Evolutionary conservation across 75 land plant species (phyloP).

Genomic region (Chamaecyparis obtusa): DNA sequence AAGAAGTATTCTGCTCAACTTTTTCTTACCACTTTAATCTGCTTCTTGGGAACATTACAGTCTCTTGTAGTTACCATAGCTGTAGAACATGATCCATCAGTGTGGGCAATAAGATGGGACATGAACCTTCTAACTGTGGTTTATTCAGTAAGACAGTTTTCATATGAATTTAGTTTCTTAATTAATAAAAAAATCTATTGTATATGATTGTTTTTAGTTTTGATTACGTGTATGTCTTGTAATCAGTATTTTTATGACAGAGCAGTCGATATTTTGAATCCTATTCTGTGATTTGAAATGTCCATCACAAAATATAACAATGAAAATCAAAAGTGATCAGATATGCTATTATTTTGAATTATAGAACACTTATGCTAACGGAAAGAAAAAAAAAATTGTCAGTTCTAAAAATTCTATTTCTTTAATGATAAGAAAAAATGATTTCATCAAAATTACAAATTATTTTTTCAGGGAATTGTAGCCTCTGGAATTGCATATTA

Average conservation of each 20-base stretch:
- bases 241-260: no score
- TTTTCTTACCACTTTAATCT: slow-evolving; percentile 36
- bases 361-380: no score
- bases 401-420: background rate
- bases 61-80: slow-evolving; percentile 18
- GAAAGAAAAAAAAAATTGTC: no score
- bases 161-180: background rate
- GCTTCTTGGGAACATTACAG: slow-evolving; percentile 35
- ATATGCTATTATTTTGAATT: no score
- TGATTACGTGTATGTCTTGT: no score
- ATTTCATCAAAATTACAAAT: background rate
- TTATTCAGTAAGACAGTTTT: slow-evolving; percentile 25
- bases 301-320: no score
- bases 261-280: no score
- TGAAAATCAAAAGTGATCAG: no score
- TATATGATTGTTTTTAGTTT: no score
- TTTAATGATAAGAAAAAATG: background rate
- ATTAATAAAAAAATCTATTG: no score
- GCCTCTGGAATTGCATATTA: slow-evolving; percentile 63
- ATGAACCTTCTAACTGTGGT: slow-evolving; percentile 37
- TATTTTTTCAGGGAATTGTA: slow-evolving; percentile 47
- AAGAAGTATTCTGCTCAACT: slow-evolving; percentile 30
- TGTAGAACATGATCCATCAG: slow-evolving; percentile 19
- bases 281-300: no score
- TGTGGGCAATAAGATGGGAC: slow-evolving; percentile 34